Percentiles rank a stretch among this genome's conserved stretches.
These are phyloP conservation scores for Jaapia argillacea DNA, from an alignment of 768 basidiomycete species.

Conservation along the genomic window DNA sequence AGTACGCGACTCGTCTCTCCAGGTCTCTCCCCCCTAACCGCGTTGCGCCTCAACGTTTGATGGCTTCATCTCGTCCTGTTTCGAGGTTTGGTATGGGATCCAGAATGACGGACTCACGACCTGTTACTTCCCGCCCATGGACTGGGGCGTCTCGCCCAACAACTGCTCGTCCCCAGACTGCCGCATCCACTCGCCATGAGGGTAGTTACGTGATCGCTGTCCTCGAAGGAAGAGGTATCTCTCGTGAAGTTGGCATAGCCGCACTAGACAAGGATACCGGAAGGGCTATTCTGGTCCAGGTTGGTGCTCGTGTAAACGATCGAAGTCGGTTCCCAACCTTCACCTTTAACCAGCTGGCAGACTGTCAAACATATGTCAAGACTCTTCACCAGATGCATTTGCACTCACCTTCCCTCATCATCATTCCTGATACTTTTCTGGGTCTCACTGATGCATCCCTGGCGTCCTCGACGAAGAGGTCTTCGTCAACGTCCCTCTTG, in stretches of 20 bases:
- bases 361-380: constrained; percentile 84
- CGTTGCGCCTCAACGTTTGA: too few species aligned
- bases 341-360: constrained; percentile 47
- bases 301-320: constrained; percentile 15
- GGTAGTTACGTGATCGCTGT: constrained; percentile 57
- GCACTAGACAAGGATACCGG: constrained; percentile 77
- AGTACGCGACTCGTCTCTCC: too few species aligned
- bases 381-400: constrained; percentile 80
- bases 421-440: constrained; percentile 79
- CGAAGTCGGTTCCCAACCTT: not conserved
- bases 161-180: constrained; percentile 55
- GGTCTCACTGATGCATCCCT: constrained; percentile 42
- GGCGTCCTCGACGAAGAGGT: constrained; percentile 32
- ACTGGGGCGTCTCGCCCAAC: constrained; percentile 38
- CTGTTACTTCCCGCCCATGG: constrained; percentile 20
- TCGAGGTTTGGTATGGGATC: too few species aligned
- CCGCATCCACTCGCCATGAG: constrained; percentile 48
- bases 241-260: constrained; percentile 80
- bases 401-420: constrained; percentile 56
- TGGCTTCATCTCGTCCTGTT: too few species aligned
- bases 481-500: constrained; percentile 44
- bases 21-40: too few species aligned
- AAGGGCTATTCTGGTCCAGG: constrained; percentile 70
- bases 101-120: constrained; percentile 4
- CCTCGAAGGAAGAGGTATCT: constrained; percentile 69